Percentiles rank a stretch among this genome's conserved stretches.
Evolutionary conservation across 176 grass and related monocot genomes (phyloP).

Genomic region (Zoysia japonica): DNA sequence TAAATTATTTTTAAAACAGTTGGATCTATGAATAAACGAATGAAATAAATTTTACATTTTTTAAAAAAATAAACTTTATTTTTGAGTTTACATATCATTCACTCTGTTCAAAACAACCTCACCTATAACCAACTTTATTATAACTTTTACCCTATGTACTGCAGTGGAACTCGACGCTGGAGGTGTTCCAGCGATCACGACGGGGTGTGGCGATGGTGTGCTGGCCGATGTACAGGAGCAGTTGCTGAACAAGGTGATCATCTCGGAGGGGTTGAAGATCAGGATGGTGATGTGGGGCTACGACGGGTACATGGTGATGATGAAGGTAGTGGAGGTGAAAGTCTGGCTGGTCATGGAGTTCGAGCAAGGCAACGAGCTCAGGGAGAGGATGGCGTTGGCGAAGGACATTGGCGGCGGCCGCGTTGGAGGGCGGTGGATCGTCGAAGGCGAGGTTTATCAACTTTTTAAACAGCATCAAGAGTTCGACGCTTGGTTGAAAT

Average conservation of each 20-base stretch:
- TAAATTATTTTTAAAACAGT: too few species aligned
- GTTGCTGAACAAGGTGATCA: conserved; percentile 68
- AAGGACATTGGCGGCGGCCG: conserved; percentile 3
- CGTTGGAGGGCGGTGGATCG: conserved; percentile 27
- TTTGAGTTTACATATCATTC: too few species aligned
- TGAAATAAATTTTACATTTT: too few species aligned
- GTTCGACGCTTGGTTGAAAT: not conserved
- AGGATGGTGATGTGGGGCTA: conserved; percentile 59
- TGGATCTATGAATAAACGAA: too few species aligned
- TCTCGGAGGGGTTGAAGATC: conserved; percentile 62
- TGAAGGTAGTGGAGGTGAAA: conserved; percentile 54
- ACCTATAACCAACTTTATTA: too few species aligned
- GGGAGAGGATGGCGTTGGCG: conserved; percentile 17
- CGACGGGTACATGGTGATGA: conserved; percentile 41
- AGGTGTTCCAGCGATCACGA: conserved; percentile 41
- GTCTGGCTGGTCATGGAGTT: conserved; percentile 58
- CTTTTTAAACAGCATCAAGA: conserved; percentile 1
- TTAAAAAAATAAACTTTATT: too few species aligned
- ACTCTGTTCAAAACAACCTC: too few species aligned
- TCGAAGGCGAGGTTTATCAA: conserved; percentile 23
- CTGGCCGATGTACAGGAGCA: conserved; percentile 86
- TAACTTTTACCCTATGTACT: not conserved
- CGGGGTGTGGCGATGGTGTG: conserved; percentile 63
- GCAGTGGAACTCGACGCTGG: conserved; percentile 76
- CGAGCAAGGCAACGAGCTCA: conserved; percentile 44